Evolutionary conservation across 345 rosid species (phyloP).

Genomic region (Rhodomyrtus tomentosa): DNA sequence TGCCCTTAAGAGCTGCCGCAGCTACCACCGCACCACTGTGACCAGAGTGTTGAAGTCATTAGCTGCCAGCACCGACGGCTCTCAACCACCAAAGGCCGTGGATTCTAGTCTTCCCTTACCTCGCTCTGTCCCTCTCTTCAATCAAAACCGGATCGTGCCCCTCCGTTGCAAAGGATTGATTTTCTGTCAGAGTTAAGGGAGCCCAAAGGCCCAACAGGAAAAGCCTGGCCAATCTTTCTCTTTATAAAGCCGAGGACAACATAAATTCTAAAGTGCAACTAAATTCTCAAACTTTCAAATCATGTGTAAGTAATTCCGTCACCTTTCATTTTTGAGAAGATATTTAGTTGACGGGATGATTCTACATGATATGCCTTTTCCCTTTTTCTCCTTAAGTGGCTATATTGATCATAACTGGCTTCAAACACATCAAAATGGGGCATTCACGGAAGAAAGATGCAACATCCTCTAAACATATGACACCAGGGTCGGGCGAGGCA

Average conservation of each 20-base stretch:
- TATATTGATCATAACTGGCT: not conserved
- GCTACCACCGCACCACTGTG: not conserved
- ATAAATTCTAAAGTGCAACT: not conserved
- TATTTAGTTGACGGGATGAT: fast-evolving
- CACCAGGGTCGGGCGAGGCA: not conserved
- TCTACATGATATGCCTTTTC: fast-evolving
- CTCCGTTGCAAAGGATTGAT: not conserved
- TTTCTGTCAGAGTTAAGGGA: not conserved
- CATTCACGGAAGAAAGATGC: not conserved
- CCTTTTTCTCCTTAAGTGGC: not conserved
- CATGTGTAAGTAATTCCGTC: fast-evolving
- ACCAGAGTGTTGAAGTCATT: not conserved
- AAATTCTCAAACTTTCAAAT: not conserved
- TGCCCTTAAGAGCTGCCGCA: not conserved
- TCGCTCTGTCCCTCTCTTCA: not conserved
- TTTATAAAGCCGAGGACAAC: not conserved
- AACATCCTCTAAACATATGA: not conserved
- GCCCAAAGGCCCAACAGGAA: not conserved
- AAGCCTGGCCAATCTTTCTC: not conserved
- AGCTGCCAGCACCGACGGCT: not conserved
- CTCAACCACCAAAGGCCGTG: not conserved
- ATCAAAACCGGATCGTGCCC: not conserved
- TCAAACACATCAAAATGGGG: fast-evolving
- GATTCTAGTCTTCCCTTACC: not conserved
- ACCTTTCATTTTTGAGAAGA: not conserved